Percentiles rank a stretch among this genome's conserved stretches.
These are phyloP conservation scores for Escallonia herrerae DNA, from an alignment of 129 eudicot genomes.

Conservation along the genomic window DNA sequence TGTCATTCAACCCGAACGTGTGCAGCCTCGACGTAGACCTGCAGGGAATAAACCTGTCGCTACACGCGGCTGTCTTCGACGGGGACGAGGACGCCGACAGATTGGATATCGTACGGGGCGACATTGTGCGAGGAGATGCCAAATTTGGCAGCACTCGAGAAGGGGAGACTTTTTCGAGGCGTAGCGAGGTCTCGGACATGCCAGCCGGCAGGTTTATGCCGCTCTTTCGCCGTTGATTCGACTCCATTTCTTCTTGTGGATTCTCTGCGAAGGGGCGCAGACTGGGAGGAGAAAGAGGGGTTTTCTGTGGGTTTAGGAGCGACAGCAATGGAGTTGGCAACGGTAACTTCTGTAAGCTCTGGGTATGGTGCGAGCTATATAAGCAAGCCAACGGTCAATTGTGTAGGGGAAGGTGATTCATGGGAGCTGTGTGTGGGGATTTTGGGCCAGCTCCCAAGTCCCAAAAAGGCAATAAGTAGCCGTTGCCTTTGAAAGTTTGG, in stretches of 20 bases:
- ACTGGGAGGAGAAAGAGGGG: slow-evolving; percentile 16
- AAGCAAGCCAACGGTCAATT: slow-evolving; percentile 14
- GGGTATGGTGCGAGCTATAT: not conserved
- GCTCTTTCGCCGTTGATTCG: slow-evolving; percentile 73
- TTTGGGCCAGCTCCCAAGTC: not conserved
- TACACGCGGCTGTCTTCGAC: slow-evolving; percentile 44
- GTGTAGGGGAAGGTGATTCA: not conserved
- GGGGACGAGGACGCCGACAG: slow-evolving; percentile 61
- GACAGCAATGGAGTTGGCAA: slow-evolving; percentile 6
- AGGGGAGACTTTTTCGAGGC: slow-evolving; percentile 42
- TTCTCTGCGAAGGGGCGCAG: not conserved
- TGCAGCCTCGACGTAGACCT: slow-evolving; percentile 92
- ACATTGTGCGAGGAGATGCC: slow-evolving; percentile 54
- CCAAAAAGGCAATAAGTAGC: not conserved
- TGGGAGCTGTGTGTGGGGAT: not conserved
- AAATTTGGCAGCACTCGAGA: slow-evolving; percentile 24
- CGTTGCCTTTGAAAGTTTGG: slow-evolving; percentile 2
- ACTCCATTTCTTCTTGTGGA: slow-evolving; percentile 33
- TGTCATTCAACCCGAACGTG: slow-evolving; percentile 66
- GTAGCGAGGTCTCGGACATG: slow-evolving; percentile 80
- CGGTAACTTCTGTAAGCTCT: slow-evolving; percentile 53
- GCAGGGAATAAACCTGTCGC: slow-evolving; percentile 93
- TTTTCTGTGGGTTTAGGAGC: slow-evolving; percentile 25
- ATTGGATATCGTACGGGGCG: slow-evolving; percentile 49
- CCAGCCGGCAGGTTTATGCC: slow-evolving; percentile 86